A percentile compares a stretch with the other conserved stretches of the same genome.
These are phyloP conservation scores for Chlorella sp. DNA, from an alignment of 139 green algal genomes.

Conservation along the genomic window DNA sequence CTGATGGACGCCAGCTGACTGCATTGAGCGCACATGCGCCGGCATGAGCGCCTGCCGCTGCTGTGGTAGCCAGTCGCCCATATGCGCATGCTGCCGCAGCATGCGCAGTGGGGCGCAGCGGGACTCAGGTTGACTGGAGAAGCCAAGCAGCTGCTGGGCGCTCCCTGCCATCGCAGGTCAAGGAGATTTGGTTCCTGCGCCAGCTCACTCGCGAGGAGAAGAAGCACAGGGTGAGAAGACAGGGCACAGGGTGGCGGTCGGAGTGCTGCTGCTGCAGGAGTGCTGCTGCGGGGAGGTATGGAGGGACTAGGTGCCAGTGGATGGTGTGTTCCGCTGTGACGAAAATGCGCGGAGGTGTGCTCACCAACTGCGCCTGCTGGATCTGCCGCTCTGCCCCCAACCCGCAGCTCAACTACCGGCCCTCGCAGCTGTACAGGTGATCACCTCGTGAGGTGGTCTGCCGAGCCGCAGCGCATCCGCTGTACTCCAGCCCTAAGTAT, in stretches of 20 bases:
- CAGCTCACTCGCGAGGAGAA: constrained; percentile 31
- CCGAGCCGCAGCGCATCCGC: too few species aligned
- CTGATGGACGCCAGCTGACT: background rate
- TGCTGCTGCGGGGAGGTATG: background rate
- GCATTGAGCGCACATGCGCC: too few species aligned
- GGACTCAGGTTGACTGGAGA: too few species aligned
- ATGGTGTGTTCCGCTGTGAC: background rate
- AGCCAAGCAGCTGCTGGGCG: too few species aligned
- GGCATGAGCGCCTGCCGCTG: too few species aligned
- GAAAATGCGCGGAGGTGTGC: too few species aligned
- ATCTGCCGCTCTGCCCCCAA: background rate
- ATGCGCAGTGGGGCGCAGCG: too few species aligned
- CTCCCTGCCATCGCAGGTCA: too few species aligned
- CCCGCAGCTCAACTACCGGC: constrained; percentile 35
- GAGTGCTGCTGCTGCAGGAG: background rate
- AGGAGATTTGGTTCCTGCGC: constrained; percentile 35
- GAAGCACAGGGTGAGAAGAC: constrained; percentile 19
- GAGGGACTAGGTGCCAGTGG: background rate
- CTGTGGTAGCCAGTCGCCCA: too few species aligned
- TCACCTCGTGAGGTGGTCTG: too few species aligned
- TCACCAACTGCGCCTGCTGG: background rate
- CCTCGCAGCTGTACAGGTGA: constrained; percentile 23
- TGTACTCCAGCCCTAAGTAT: too few species aligned
- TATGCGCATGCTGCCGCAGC: too few species aligned
- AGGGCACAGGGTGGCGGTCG: background rate